A percentile compares a stretch with the other conserved stretches of the same genome.
Conservation (phyloP, 805 yeast genomes). For the Wickerhamiella alocasiicola region DNA sequence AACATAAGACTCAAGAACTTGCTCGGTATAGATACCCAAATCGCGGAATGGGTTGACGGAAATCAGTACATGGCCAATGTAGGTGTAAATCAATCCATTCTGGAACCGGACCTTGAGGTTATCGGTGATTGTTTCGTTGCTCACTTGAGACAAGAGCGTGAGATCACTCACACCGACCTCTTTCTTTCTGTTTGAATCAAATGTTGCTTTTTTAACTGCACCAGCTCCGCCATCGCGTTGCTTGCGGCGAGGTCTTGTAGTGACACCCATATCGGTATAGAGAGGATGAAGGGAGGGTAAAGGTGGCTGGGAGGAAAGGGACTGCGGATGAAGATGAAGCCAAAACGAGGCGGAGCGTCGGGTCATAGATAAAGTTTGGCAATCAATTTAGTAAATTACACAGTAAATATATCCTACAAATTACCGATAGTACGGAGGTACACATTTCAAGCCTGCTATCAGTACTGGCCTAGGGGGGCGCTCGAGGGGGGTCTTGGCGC, state of each 20-base stretch:
- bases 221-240: constrained; percentile 45
- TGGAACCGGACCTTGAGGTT: constrained; percentile 80
- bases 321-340: no score
- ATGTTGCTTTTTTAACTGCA: constrained; percentile 74
- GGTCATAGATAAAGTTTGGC: no score
- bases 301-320: no score
- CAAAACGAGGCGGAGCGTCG: no score
- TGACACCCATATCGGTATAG: constrained; percentile 76
- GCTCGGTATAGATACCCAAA: constrained; percentile 84
- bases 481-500: no score
- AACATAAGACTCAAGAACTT: constrained; percentile 58
- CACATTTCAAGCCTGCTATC: no score
- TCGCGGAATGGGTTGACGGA: constrained; percentile 96
- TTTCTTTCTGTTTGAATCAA: constrained; percentile 75
- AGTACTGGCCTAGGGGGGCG: no score
- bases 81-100: constrained; percentile 82
- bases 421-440: no score
- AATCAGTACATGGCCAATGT: constrained; percentile 86
- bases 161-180: constrained; percentile 98
- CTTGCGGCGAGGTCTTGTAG: constrained; percentile 57
- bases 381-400: no score
- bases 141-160: constrained; percentile 74
- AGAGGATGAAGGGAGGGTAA: no score
- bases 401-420: no score
- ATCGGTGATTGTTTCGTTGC: constrained; percentile 87